Evolutionary conservation across 768 basidiomycete genomes (phyloP).

Genomic region (Russula ochroleuca): DNA sequence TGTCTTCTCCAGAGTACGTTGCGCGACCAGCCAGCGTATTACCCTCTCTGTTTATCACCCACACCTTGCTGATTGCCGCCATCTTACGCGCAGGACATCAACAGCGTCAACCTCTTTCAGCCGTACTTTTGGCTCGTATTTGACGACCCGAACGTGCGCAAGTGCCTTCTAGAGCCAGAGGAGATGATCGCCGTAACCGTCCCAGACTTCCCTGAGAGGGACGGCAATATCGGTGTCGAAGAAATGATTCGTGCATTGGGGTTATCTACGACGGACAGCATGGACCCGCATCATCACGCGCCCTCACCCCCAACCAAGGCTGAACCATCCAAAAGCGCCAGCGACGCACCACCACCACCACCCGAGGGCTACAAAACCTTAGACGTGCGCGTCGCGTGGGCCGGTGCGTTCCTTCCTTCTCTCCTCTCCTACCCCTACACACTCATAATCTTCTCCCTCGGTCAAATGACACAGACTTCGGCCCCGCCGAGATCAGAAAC

Average conservation of each 20-base stretch:
- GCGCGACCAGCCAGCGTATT: background rate
- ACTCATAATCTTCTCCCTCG: background rate
- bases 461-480: background rate
- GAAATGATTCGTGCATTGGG: conserved; percentile 19
- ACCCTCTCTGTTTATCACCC: background rate
- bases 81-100: background rate
- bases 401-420: conserved; percentile 7
- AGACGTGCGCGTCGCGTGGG: conserved; percentile 6
- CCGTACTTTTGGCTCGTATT: conserved; percentile 22
- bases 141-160: conserved; percentile 11
- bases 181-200: conserved; percentile 1
- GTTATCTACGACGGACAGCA: background rate
- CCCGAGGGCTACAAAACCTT: background rate
- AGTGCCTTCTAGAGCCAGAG: conserved; percentile 6
- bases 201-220: conserved; percentile 1
- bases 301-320: background rate
- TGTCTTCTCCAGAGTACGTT: conserved; percentile 21
- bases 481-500: background rate
- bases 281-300: background rate
- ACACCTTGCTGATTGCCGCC: background rate
- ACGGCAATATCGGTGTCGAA: conserved; percentile 23
- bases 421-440: too few species aligned
- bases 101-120: background rate
- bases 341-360: background rate
- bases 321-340: background rate